phyloP scores from a whole-genome alignment of 768 basidiomycete species.

The Collybia sordida region DNA sequence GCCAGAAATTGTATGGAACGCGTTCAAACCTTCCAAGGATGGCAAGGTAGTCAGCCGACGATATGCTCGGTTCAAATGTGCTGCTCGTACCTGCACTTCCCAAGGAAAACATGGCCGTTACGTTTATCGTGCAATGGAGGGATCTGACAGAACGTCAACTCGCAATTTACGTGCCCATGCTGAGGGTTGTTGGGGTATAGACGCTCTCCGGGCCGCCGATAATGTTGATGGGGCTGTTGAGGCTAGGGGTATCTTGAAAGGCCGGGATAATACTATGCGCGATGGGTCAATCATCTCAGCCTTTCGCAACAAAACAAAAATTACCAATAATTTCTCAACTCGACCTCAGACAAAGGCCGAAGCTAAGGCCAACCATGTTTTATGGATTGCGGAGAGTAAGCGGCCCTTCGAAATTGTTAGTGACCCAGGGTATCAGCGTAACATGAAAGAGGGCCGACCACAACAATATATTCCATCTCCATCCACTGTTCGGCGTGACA shows the following conservation, averaged over 20 bases:
- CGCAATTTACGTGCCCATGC: slow-evolving; percentile 26
- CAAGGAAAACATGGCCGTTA: neutral
- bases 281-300: slow-evolving; percentile 21
- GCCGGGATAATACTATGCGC: neutral
- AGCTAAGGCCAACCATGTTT: slow-evolving; percentile 27
- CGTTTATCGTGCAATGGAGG: slow-evolving; percentile 9
- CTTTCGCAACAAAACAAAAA: slow-evolving; percentile 24
- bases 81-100: too few species aligned
- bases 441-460: slow-evolving; percentile 32
- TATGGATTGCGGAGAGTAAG: slow-evolving; percentile 29
- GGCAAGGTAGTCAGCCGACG: too few species aligned
- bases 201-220: slow-evolving; percentile 16
- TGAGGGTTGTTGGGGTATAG: slow-evolving; percentile 26
- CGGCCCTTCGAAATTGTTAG: slow-evolving; percentile 30
- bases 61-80: too few species aligned
- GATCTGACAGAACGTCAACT: slow-evolving; percentile 9
- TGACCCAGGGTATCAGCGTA: slow-evolving; percentile 24
- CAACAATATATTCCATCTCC: slow-evolving; percentile 29
- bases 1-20: too few species aligned
- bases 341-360: slow-evolving; percentile 18
- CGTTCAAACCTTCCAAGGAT: too few species aligned
- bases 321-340: slow-evolving; percentile 25
- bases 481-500: slow-evolving; percentile 27
- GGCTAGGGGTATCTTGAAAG: slow-evolving; percentile 3
- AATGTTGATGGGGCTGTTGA: slow-evolving; percentile 1